Base-by-base conservation (phyloP, 163 green algal species). In the Scenedesmus sp. region DNA sequence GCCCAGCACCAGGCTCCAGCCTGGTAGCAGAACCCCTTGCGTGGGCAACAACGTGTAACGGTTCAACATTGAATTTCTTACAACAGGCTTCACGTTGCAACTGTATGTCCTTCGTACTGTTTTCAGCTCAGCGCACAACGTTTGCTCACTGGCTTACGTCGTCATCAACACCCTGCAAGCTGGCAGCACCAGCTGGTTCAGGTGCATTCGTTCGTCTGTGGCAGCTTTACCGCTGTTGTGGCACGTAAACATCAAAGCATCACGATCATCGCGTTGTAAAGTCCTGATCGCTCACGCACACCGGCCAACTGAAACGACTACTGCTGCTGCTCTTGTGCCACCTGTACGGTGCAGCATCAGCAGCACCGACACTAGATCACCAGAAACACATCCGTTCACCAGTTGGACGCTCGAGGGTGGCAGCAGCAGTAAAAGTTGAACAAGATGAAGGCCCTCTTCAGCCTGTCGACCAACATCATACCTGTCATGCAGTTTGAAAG, bases 361-460 rank as follows among this genome's bases (percentile, higher is more conserved):
- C 65, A 76, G 40, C 65, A 76, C 30, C 65, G 7, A 76, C 2
- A 1, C 65, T 76, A 76, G 65, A 76, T 72, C 59, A 76, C 65
- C 30, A 16, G 30, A 26, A 76, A 10, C 30, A 40, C 30, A 76
- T 40, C 7, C 26, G 30, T 76, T 18, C 5, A 33, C 4, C 9
- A 76, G 7, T 2, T 76, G 40, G 65, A 15, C 30, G 65, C 65
- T 30, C 65, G 2, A 76, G 65, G 37, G 7, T 76, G 65, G 65
- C 65, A 76, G 7, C 18, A 40, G 65, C 65, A 76, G 65, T 5
- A 37, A 30, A 37, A 40, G 65, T 24, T 40, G 24, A 43, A 12
- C 85, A 84, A 30, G 46, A 90, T 90, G 85, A 90, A 90, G 72
- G 70, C 68, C 4, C 26, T 90, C 9, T 90, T 90, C 68, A 84